Evolutionary conservation across 257 asterid genomes (phyloP).

Genomic region (Primulina tabacum): DNA sequence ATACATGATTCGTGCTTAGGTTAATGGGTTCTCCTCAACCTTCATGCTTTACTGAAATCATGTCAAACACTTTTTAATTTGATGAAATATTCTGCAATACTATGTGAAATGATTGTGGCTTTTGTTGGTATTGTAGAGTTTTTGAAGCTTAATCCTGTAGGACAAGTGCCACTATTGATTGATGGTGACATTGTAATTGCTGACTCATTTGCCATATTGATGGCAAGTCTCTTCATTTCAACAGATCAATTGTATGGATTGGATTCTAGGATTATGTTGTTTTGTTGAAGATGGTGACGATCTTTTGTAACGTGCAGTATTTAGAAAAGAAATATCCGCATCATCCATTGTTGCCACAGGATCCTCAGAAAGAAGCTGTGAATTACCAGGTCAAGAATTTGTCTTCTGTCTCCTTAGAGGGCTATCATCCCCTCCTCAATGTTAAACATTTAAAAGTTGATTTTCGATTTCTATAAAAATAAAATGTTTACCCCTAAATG

Average conservation of each 20-base stretch:
- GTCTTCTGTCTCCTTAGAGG: background rate
- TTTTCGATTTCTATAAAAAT: too few species aligned
- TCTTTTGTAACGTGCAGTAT: constrained; percentile 46
- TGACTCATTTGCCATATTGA: constrained; percentile 75
- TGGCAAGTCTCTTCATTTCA: constrained; percentile 49
- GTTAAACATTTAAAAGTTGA: background rate
- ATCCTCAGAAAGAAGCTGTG: constrained; percentile 57
- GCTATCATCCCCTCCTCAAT: background rate
- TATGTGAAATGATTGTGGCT: constrained; percentile 8
- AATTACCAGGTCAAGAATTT: constrained; percentile 52
- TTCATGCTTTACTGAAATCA: too few species aligned
- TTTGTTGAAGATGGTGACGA: constrained; percentile 2
- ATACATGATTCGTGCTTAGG: too few species aligned
- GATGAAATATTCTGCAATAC: background rate
- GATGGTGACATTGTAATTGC: constrained; percentile 70
- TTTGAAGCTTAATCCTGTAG: constrained; percentile 88
- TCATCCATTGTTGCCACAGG: constrained; percentile 74
- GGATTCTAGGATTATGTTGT: background rate
- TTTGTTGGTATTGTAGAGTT: constrained; percentile 42
- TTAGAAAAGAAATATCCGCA: constrained; percentile 90
- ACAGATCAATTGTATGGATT: background rate
- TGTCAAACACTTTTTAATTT: background rate
- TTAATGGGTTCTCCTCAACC: too few species aligned
- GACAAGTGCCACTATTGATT: constrained; percentile 67
- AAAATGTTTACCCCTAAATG: background rate